phyloP scores from a whole-genome alignment of 257 asterid genomes.

The Gentiana dahurica region DNA sequence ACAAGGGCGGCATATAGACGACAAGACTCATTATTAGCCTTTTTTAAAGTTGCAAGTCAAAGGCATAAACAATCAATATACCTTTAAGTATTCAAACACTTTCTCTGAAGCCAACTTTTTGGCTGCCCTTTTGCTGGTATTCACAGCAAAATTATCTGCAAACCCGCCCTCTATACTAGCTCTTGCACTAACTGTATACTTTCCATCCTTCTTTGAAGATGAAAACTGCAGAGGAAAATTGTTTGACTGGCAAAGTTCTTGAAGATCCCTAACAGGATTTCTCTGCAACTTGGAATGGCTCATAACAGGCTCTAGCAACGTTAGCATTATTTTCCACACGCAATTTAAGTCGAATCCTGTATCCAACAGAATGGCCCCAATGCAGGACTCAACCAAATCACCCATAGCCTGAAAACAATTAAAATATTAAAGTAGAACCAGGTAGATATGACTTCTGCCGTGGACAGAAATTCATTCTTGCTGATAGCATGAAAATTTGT shows the following conservation, averaged over 20 bases:
- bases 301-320: constrained; percentile 60
- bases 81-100: constrained; percentile 50
- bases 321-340: constrained; percentile 60
- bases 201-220: constrained; percentile 33
- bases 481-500: too few relatives aligned
- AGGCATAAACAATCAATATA: constrained; percentile 6
- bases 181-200: constrained; percentile 38
- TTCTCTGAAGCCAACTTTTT: constrained; percentile 45
- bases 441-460: constrained; percentile 11
- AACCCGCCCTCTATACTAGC: constrained; percentile 30
- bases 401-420: constrained; percentile 76
- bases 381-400: constrained; percentile 88
- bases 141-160: constrained; percentile 32
- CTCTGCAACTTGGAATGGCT: constrained; percentile 45
- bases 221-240: constrained; percentile 41
- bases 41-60: too few relatives aligned
- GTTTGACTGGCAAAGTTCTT: constrained; percentile 69
- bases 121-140: constrained; percentile 48
- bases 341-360: constrained; percentile 59
- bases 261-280: constrained; percentile 65
- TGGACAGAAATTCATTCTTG: too few relatives aligned
- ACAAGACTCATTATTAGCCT: too few relatives aligned
- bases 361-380: constrained; percentile 84
- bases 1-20: too few relatives aligned
- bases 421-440: constrained; percentile 12